phyloP scores from a whole-genome alignment of 352 stramenopile genomes.

The Globisporangium orthogonon region DNA sequence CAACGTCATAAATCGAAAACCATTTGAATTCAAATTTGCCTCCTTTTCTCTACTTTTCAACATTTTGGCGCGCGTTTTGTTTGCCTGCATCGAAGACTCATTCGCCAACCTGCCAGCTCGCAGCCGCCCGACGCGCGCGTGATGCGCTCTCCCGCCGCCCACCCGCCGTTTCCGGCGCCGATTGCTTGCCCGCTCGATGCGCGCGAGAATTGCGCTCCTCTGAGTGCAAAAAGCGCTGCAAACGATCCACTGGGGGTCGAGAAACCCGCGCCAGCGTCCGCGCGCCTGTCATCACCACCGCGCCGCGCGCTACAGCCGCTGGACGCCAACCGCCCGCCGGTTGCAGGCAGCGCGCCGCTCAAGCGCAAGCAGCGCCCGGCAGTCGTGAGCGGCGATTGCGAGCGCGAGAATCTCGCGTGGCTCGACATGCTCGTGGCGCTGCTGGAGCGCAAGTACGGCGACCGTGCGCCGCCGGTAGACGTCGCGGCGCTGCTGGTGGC shows the following conservation, averaged over 20 bases:
- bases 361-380: constrained; percentile 9
- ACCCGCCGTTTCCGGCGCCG: background rate
- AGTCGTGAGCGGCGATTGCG: background rate
- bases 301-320: constrained; percentile 10
- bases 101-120: background rate
- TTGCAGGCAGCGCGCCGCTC: background rate
- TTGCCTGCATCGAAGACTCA: too few species aligned
- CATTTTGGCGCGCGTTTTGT: background rate
- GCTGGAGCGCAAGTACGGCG: constrained; percentile 55
- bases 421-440: constrained; percentile 80
- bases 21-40: background rate
- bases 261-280: background rate
- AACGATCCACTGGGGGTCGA: background rate
- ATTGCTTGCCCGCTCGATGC: background rate
- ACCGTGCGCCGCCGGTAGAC: constrained; percentile 25
- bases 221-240: constrained; percentile 11
- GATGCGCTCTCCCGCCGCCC: constrained; percentile 18
- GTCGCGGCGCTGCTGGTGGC: constrained; percentile 37
- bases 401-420: constrained; percentile 71
- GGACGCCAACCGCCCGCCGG: constrained; percentile 7
- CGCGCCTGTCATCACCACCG: background rate
- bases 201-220: constrained; percentile 32
- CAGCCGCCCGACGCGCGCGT: background rate
- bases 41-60: background rate
- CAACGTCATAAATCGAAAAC: background rate